Evolutionary conservation across 2,329 filamentous ascomycete genomes (phyloP).

Genomic region (Herpomyces periplanetae): DNA sequence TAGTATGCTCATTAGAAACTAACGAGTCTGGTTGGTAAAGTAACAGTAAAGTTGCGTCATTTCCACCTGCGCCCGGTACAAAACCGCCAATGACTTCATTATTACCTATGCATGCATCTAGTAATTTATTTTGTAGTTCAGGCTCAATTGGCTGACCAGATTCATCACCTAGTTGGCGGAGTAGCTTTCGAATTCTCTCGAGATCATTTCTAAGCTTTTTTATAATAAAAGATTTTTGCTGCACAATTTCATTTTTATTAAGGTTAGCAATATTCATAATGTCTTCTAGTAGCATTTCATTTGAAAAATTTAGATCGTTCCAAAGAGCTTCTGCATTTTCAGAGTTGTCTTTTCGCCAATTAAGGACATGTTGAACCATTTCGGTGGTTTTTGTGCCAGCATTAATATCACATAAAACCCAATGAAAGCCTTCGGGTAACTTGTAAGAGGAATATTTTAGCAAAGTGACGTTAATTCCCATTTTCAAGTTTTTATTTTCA

Average conservation of each 20-base stretch:
- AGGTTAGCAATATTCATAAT: slow-evolving; percentile 16
- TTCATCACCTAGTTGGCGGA: slow-evolving; percentile 31
- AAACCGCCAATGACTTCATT: slow-evolving; percentile 61
- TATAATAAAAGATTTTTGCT: too few relatives aligned
- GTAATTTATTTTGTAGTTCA: slow-evolving; percentile 34
- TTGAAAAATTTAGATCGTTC: slow-evolving; percentile 28
- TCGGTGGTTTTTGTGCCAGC: slow-evolving; percentile 69
- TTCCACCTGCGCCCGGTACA: slow-evolving; percentile 72
- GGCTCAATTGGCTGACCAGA: slow-evolving; percentile 68
- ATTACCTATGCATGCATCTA: slow-evolving; percentile 30
- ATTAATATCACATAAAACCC: slow-evolving; percentile 84
- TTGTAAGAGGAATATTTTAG: slow-evolving; percentile 25
- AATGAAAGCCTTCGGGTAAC: slow-evolving; percentile 28
- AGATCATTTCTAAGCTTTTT: slow-evolving; percentile 15
- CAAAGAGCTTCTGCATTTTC: slow-evolving; percentile 28
- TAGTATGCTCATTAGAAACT: slow-evolving; percentile 15
- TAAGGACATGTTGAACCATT: slow-evolving; percentile 72
- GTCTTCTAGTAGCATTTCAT: slow-evolving; percentile 17
- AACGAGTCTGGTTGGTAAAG: slow-evolving; percentile 30
- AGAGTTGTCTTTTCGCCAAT: slow-evolving; percentile 27
- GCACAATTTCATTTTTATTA: slow-evolving; percentile 13
- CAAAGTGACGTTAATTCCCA: slow-evolving; percentile 22
- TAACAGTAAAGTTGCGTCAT: slow-evolving; percentile 49
- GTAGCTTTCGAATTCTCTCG: slow-evolving; percentile 14
- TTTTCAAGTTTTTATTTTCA: slow-evolving; percentile 18